Evolutionary conservation across 257 asterid genomes (phyloP).

Genomic region (Jacaranda mimosifolia): DNA sequence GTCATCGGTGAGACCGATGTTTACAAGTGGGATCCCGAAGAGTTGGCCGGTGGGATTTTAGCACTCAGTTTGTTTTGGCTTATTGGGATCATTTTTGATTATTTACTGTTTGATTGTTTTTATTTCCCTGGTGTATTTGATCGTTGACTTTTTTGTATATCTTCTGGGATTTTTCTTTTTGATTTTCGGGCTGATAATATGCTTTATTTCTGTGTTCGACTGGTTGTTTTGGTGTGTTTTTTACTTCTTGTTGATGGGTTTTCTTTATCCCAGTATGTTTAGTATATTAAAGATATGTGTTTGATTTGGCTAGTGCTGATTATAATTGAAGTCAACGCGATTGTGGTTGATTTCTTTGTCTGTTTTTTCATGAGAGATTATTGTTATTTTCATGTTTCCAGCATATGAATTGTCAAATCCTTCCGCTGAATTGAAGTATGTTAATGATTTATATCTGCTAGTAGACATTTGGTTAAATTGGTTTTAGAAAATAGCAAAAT

Average conservation of each 20-base stretch:
- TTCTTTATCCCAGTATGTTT: constrained; percentile 8
- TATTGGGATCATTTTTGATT: neutral
- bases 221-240: constrained; percentile 16
- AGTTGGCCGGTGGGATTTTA: constrained; percentile 70
- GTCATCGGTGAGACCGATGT: constrained; percentile 79
- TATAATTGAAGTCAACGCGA: constrained; percentile 18
- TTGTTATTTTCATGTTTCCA: neutral
- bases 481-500: neutral
- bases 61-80: neutral
- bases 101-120: constrained; percentile 1
- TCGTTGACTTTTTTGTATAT: constrained; percentile 20
- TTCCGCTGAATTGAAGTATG: neutral
- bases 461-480: neutral
- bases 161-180: neutral
- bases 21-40: constrained; percentile 91
- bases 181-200: neutral
- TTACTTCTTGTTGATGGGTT: neutral
- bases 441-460: neutral
- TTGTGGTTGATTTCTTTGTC: neutral
- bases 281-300: constrained; percentile 16
- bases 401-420: neutral
- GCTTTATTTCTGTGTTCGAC: neutral
- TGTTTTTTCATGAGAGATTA: neutral
- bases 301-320: constrained; percentile 20
- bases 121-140: neutral